Evolutionary conservation across 441 rosid species (phyloP), one percentile per base, ranked within the genome.

Genomic region (Brassica hybrid): DNA sequence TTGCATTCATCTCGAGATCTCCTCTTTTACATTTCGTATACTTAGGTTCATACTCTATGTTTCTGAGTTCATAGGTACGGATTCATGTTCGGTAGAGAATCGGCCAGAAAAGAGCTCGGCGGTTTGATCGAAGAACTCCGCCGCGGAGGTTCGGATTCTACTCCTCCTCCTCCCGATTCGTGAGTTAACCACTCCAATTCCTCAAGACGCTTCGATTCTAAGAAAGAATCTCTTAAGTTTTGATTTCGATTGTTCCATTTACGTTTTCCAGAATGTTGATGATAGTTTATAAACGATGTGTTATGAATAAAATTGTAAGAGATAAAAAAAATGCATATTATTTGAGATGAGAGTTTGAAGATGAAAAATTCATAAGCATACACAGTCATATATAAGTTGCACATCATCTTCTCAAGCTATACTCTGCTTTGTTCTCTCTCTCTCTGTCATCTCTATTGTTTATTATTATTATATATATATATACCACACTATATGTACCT

Each of bases 31-130:
- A 34, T 71, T 3, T 30, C 65, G 7, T 59, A 30, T 19, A 13
- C 25, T 48, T 56, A 32, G 50, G 62, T 57, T 67, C 56, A 45
- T 45, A 19, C 56, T 23, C 25, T 75, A 8, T 54, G 17, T 50
- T 56, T 8, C 12, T 1, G 7, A 25, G 23, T 34, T 13, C 69
- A 50, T 54, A 90, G 97, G 97, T 91, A 93, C 68, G 99, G 98
- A 19, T 94, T 94, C 86, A 89, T 90, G 97, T 89, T 90, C 64
- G 99, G 98, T 43, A 85, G 94, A 83, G 96, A 93, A 79, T 89
- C 96, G 6, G 97, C 95, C 71, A 88, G 94, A 58, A 89, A 88
- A 81, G 96, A 93, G 76, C 93, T 93, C 38, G 90, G 91, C 1
- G 82, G 83, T 38, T 70, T 93, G 79, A 89, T 95, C 68, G 89